Percentiles rank a stretch among this genome's conserved stretches.
Conservation (phyloP, 2,329 filamentous ascomycete genomes). For the Chaetothyriales sp. region DNA sequence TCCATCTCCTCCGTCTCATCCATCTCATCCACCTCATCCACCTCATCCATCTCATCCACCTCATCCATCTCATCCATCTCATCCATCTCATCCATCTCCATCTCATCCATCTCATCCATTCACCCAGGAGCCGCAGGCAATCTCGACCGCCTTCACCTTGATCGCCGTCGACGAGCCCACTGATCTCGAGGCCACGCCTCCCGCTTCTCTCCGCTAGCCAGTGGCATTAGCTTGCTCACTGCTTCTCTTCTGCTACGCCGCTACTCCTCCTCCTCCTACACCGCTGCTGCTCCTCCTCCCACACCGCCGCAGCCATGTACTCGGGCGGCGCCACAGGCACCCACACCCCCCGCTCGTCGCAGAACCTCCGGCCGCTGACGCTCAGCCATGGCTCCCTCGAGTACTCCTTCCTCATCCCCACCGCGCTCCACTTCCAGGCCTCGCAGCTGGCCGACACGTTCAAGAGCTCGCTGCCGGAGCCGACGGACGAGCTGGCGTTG, state of each 20-base stretch:
- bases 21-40: no score
- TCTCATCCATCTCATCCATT: not conserved
- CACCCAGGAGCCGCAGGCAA: no score
- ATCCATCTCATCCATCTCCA: no score
- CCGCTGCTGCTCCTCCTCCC: no score
- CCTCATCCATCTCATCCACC: no score
- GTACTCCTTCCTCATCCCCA: conserved; percentile 89
- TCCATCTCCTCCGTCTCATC: conserved; percentile 3
- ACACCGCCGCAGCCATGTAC: conserved; percentile 14
- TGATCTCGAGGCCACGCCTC: not conserved
- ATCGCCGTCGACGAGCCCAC: not conserved
- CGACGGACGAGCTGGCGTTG: conserved; percentile 92
- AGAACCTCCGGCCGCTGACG: conserved; percentile 81
- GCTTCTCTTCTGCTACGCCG: conserved; percentile 1
- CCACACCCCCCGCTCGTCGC: conserved; percentile 85
- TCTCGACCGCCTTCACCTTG: not conserved
- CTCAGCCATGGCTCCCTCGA: conserved; percentile 90
- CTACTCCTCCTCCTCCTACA: no score
- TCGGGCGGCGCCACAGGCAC: conserved; percentile 61
- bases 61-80: no score
- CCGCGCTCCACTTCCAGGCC: conserved; percentile 89
- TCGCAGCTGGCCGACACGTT: conserved; percentile 89
- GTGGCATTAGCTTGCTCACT: conserved; percentile 21
- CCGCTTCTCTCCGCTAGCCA: not conserved
- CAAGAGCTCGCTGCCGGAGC: conserved; percentile 65